A percentile compares a stretch with the other conserved stretches of the same genome.
These are phyloP conservation scores for Xylariales sp. DNA, from an alignment of 2,329 filamentous ascomycete species.

Conservation along the genomic window DNA sequence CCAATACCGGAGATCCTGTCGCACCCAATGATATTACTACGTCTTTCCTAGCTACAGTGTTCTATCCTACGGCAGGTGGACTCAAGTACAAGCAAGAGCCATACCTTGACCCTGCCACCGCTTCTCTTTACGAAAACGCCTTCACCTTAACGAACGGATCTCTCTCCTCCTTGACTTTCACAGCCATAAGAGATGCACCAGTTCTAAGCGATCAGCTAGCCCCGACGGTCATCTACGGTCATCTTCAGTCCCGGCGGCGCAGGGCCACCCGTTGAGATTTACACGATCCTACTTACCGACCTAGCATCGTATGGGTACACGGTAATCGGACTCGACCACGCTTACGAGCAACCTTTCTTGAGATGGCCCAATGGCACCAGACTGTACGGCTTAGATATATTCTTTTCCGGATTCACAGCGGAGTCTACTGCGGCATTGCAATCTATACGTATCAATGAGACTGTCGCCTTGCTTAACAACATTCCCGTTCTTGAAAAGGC, in stretches of 20 bases:
- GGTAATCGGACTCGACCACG: constrained; percentile 22
- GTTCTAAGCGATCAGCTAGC: not conserved
- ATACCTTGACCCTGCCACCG: constrained; percentile 18
- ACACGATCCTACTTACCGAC: constrained; percentile 17
- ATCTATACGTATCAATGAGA: constrained; percentile 14
- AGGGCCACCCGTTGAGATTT: constrained; percentile 15
- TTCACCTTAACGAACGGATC: constrained; percentile 15
- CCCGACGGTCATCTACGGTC: constrained; percentile 18
- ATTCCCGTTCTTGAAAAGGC: constrained; percentile 12
- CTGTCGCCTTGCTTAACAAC: constrained; percentile 16
- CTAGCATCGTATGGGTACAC: constrained; percentile 20
- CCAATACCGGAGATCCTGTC: constrained; percentile 16
- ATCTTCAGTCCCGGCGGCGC: constrained; percentile 17
- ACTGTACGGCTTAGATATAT: constrained; percentile 15
- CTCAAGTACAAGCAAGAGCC: constrained; percentile 7
- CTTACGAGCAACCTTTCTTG: constrained; percentile 24
- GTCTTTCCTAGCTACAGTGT: constrained; percentile 20
- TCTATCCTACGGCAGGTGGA: constrained; percentile 15
- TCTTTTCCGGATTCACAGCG: constrained; percentile 8
- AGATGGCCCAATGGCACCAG: constrained; percentile 23
- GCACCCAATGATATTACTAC: constrained; percentile 21
- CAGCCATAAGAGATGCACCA: not conserved
- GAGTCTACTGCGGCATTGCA: constrained; percentile 11
- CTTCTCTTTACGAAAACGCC: constrained; percentile 11
- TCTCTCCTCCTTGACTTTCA: constrained; percentile 6